These are phyloP conservation scores for Sesbania bispinosa DNA, from an alignment of 306 rosid species.

Conservation along the genomic window DNA sequence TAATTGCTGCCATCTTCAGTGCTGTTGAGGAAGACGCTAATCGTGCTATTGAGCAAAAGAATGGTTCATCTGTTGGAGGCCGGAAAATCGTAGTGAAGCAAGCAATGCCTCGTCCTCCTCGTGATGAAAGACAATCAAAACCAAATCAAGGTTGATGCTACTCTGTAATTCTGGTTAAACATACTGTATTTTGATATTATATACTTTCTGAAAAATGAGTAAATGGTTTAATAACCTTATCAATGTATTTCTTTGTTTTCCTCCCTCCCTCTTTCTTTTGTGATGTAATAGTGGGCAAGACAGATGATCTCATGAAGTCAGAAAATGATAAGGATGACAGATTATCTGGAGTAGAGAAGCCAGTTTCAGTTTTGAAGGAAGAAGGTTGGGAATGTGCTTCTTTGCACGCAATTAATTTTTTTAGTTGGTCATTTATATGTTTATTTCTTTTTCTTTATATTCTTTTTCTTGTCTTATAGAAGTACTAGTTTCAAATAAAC, in stretches of 20 bases:
- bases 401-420: constrained; percentile 10
- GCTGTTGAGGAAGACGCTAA: constrained; percentile 83
- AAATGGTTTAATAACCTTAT: neutral
- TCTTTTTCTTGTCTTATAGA: constrained; percentile 25
- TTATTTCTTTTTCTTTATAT: constrained; percentile 3
- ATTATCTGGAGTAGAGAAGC: constrained; percentile 36
- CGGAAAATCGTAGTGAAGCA: constrained; percentile 77
- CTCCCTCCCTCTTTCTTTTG: constrained; percentile 9
- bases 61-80: constrained; percentile 64
- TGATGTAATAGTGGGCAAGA: constrained; percentile 27
- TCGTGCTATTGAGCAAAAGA: constrained; percentile 78
- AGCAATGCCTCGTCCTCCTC: constrained; percentile 84
- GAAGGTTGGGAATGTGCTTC: constrained; percentile 53
- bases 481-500: constrained; percentile 20
- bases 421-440: neutral
- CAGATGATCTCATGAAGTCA: constrained; percentile 35
- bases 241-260: neutral
- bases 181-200: neutral
- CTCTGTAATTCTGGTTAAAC: constrained; percentile 12
- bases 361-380: constrained; percentile 44
- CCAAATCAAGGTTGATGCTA: constrained; percentile 58
- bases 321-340: constrained; percentile 34
- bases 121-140: constrained; percentile 63
- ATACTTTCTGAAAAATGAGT: constrained; percentile 8
- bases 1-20: constrained; percentile 44